Evolutionary conservation across 495 filamentous ascomycete species (phyloP), one percentile per base, ranked within the genome.

Genomic region (Aspergillus cristatus): DNA sequence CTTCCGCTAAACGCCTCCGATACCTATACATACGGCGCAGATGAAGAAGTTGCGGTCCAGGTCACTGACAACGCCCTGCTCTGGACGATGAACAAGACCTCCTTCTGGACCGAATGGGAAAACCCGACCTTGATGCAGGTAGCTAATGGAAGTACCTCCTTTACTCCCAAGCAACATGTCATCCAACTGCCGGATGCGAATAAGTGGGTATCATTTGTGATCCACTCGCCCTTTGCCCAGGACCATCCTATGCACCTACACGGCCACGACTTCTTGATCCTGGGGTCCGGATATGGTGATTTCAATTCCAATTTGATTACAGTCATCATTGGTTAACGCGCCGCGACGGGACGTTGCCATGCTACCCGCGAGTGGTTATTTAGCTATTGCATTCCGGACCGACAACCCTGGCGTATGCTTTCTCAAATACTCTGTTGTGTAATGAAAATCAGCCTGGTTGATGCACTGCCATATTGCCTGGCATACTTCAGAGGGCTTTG

Each of bases 291-390:
- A 11, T 26, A 26, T 26, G 24, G 24, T 6, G 24, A 26, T 6
- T 26, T 26, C 24, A 11, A 26, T 26, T 26, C 24, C 11, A 26
- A 11, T 26, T 26, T 26, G 24, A 26, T n/a, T n/a, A n/a, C n/a
- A n/a, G n/a, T n/a, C n/a, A n/a, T n/a, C 24, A 11, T 11, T 26
- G 24, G 24, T 26, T 47, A 66, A 61, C 16, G 74, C 79, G 3
- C 67, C 73, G 5, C 67, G 79, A 4, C 64, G 80, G 7, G 80
- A 84, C 43, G 72, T 72, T 3, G 76, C 75, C 2, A 53, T 77
- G 43, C 48, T 85, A 0, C 68, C 68, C 1, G 49, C 53, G 0
- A 67, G 47, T 56, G 65, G 68, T 22, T 55, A 58, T 29, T 29
- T 57, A 29, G 45, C 73, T 7, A 57, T 79, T 2, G 74, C 62